These are phyloP conservation scores for Bretziella fagacearum DNA, from an alignment of 2,329 filamentous ascomycete genomes.

Conservation along the genomic window DNA sequence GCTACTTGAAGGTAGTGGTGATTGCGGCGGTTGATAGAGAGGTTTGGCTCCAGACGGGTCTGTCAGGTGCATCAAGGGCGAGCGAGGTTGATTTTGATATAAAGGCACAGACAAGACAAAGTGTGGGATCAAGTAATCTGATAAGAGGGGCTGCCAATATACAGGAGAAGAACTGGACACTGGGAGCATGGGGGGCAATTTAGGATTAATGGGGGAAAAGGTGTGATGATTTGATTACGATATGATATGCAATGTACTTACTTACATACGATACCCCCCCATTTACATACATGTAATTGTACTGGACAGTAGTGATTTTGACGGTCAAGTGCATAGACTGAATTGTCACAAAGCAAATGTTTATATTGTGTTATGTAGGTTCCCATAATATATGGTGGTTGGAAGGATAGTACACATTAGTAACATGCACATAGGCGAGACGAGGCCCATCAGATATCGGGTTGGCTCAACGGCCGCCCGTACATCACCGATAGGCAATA, in stretches of 20 bases:
- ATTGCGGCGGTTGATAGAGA: conserved; percentile 57
- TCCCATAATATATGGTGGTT: neutral
- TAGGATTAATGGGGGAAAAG: conserved; percentile 16
- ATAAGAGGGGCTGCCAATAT: conserved; percentile 20
- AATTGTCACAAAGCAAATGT: neutral
- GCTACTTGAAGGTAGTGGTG: conserved; percentile 50
- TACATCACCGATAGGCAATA: neutral
- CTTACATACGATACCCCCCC: neutral
- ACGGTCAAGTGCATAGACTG: neutral
- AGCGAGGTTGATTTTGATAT: conserved; percentile 36
- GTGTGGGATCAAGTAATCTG: conserved; percentile 24
- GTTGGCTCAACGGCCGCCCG: neutral
- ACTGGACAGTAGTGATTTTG: neutral
- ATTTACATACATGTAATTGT: neutral
- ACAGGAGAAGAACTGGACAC: conserved; percentile 38
- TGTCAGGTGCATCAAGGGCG: conserved; percentile 41
- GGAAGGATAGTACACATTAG: too few relatives aligned
- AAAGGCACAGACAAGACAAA: conserved; percentile 39
- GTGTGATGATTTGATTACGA: neutral
- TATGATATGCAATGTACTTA: conserved; percentile 2
- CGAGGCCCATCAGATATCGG: neutral
- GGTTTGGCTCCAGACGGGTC: conserved; percentile 50
- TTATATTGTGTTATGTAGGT: neutral
- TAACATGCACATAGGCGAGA: neutral
- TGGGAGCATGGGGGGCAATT: conserved; percentile 43